These are phyloP conservation scores for Backusella luteola DNA, from an alignment of 192 early-diverging fungal species.

Conservation along the genomic window DNA sequence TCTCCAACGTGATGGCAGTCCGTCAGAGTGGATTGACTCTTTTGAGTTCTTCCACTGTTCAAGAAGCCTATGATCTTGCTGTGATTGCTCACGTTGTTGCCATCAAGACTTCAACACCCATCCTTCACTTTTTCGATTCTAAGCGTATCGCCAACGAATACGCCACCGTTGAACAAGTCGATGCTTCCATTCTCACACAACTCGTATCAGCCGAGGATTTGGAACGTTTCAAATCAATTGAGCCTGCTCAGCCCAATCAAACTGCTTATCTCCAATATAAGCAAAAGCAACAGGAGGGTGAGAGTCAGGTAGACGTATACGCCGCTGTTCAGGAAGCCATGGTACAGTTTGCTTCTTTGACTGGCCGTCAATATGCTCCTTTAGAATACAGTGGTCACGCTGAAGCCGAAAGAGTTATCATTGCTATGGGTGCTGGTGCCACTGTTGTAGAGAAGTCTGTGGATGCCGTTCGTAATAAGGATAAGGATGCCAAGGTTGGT, in stretches of 20 bases:
- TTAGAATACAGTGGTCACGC: slow-evolving; percentile 68
- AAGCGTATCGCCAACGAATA: slow-evolving; percentile 36
- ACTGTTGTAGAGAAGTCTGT: slow-evolving; percentile 47
- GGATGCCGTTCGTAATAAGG: slow-evolving; percentile 7
- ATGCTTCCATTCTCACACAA: slow-evolving; percentile 22
- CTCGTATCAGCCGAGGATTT: slow-evolving; percentile 46
- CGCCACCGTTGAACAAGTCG: slow-evolving; percentile 36
- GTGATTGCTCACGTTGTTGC: slow-evolving; percentile 77
- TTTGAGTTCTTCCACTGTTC: slow-evolving; percentile 70
- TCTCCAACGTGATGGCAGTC: slow-evolving; percentile 66
- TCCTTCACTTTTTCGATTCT: slow-evolving; percentile 64
- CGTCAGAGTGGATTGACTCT: slow-evolving; percentile 78
- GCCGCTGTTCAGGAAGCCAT: slow-evolving; percentile 50
- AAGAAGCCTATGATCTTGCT: slow-evolving; percentile 83
- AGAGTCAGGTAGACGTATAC: slow-evolving; percentile 18
- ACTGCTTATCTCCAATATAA: slow-evolving; percentile 31
- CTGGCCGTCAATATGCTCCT: slow-evolving; percentile 59
- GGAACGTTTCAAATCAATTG: slow-evolving; percentile 24
- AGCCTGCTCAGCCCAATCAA: background rate
- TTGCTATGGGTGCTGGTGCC: slow-evolving; percentile 70
- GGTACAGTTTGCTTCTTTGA: slow-evolving; percentile 47
- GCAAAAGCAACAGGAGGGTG: slow-evolving; percentile 1
- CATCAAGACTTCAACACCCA: slow-evolving; percentile 48
- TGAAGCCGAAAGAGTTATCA: slow-evolving; percentile 71
- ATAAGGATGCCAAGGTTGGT: slow-evolving; percentile 50